Conservation (phyloP, 441 rosid species). For the Populus hybrid region DNA sequence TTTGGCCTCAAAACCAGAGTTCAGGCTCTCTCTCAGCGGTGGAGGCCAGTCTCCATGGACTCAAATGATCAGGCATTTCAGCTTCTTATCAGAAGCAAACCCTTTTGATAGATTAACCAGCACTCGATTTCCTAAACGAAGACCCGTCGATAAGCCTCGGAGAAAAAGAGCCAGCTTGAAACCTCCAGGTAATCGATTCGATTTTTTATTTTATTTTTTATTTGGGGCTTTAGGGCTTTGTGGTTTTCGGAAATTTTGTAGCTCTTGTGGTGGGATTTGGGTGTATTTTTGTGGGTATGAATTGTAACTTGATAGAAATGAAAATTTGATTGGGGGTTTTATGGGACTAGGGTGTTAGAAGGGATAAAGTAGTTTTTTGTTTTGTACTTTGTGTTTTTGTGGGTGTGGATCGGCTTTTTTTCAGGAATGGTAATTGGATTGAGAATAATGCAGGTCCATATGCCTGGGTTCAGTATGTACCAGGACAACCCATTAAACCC, state of each 20-base stretch:
- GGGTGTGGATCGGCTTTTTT: neutral
- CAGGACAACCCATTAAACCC: conserved; percentile 69
- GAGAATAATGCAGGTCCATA: conserved; percentile 60
- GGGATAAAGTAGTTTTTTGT: neutral
- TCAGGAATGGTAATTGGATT: conserved; percentile 6
- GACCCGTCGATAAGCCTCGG: conserved; percentile 69
- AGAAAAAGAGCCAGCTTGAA: conserved; percentile 59
- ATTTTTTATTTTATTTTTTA: neutral
- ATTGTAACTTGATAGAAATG: neutral
- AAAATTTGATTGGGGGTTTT: neutral
- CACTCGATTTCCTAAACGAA: conserved; percentile 63
- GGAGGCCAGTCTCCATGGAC: conserved; percentile 35
- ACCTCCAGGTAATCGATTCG: conserved; percentile 47
- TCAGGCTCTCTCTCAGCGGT: conserved; percentile 22
- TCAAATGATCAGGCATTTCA: conserved; percentile 29
- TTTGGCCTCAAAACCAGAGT: conserved; percentile 22
- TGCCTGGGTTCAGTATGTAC: conserved; percentile 73
- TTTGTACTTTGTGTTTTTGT: neutral
- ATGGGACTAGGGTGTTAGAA: neutral
- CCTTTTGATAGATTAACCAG: conserved; percentile 62
- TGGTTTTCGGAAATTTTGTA: no score
- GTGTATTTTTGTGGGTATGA: neutral
- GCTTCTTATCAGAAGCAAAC: conserved; percentile 21
- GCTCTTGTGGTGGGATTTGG: neutral
- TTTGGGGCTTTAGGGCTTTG: neutral